These are phyloP conservation scores for Besnoitia besnoiti DNA, from an alignment of 169 alveolate genomes.

Conservation along the genomic window DNA sequence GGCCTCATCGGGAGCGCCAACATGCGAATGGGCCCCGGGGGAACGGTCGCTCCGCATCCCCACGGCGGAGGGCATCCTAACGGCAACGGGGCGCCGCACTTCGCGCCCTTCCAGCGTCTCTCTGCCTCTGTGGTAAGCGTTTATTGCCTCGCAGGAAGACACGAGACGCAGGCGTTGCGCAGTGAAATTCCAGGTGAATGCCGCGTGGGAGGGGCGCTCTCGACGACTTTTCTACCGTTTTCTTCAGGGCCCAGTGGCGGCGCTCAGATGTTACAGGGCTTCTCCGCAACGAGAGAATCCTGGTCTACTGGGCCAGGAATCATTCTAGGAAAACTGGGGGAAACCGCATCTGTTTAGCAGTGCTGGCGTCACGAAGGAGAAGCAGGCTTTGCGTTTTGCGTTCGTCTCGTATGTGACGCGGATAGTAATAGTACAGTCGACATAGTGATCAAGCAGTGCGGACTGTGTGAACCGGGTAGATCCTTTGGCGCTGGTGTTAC, in stretches of 20 bases:
- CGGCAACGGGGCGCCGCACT: neutral
- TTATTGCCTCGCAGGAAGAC: too few species aligned
- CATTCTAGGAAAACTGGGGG: too few species aligned
- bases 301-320: neutral
- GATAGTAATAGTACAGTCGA: too few species aligned
- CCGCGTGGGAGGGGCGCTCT: neutral
- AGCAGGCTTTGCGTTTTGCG: too few species aligned
- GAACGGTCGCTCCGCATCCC: neutral
- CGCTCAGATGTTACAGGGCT: neutral
- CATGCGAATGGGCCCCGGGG: neutral
- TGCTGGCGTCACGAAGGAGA: too few species aligned
- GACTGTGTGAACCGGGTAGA: too few species aligned
- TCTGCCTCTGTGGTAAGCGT: constrained; percentile 20
- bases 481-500: too few species aligned
- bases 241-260: neutral
- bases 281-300: neutral
- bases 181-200: neutral
- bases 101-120: neutral
- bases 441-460: too few species aligned
- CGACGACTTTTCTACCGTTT: neutral
- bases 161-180: too few species aligned
- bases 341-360: too few species aligned
- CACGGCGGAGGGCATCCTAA: neutral
- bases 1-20: neutral
- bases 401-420: too few species aligned